phyloP scores from a whole-genome alignment of 108 stramenopile species.

The Nitzschia inconspicua region DNA sequence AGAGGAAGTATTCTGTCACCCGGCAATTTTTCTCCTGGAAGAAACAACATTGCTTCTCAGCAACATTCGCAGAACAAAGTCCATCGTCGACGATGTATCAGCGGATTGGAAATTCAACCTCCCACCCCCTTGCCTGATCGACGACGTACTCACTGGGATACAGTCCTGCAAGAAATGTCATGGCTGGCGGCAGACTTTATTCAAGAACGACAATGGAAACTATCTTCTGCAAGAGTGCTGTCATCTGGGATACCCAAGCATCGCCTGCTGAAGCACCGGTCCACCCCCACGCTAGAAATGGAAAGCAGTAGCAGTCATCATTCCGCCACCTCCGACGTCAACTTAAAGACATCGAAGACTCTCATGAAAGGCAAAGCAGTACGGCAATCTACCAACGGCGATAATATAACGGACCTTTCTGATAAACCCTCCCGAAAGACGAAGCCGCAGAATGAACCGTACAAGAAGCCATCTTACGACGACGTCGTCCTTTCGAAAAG shows the following conservation, averaged over 20 bases:
- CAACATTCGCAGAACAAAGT: background rate
- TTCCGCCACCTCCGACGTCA: background rate
- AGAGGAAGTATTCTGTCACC: too few species aligned
- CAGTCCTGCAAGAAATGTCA: slow-evolving; percentile 81
- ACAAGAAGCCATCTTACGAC: slow-evolving; percentile 1
- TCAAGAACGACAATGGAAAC: slow-evolving; percentile 89
- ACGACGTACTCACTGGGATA: slow-evolving; percentile 83
- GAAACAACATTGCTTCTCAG: background rate
- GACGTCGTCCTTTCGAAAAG: background rate
- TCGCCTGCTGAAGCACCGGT: background rate
- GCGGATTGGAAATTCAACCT: background rate
- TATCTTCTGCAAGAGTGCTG: slow-evolving; percentile 40
- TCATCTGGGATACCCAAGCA: slow-evolving; percentile 14
- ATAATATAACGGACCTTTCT: too few species aligned
- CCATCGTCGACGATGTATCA: background rate
- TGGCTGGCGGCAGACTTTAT: slow-evolving; percentile 88
- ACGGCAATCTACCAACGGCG: too few species aligned
- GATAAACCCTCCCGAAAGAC: background rate
- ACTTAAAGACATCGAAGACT: background rate
- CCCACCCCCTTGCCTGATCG: slow-evolving; percentile 43
- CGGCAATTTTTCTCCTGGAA: too few species aligned
- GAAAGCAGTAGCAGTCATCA: too few species aligned
- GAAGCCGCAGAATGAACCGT: background rate
- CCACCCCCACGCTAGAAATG: background rate
- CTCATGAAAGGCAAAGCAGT: too few species aligned